Conservation (phyloP, 2,329 filamentous ascomycete species). For the Epichloe uncinata region DNA sequence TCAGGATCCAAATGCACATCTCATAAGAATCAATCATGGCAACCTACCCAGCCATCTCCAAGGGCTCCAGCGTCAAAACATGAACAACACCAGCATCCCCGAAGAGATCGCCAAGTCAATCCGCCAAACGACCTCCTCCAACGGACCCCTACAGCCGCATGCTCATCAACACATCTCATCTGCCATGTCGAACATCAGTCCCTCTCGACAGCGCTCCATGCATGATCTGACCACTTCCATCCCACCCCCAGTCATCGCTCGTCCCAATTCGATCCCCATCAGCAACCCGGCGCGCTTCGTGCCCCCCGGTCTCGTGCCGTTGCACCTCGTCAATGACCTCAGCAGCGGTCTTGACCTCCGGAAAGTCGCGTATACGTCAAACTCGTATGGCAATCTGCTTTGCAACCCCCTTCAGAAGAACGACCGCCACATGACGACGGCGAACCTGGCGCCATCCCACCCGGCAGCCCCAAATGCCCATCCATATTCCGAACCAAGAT, state of each 20-base stretch:
- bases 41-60: neutral
- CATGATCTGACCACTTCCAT: neutral
- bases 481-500: neutral
- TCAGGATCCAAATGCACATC: neutral
- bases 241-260: neutral
- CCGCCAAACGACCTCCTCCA: neutral
- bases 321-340: neutral
- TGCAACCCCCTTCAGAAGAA: too few relatives aligned
- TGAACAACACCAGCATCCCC: neutral
- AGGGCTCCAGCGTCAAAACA: neutral
- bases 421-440: too few relatives aligned
- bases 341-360: neutral
- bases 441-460: neutral
- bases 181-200: neutral
- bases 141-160: neutral
- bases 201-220: constrained; percentile 2
- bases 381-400: neutral
- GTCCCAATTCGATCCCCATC: constrained; percentile 2
- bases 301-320: neutral
- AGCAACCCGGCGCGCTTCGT: neutral
- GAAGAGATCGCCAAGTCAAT: neutral
- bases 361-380: neutral
- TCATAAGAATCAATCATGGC: neutral
- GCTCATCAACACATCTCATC: neutral
- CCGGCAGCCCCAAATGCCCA: neutral